Percentiles rank a stretch among this genome's conserved stretches.
Evolutionary conservation across 345 rosid genomes (phyloP).

Genomic region (Arabidopsis arenosa): DNA sequence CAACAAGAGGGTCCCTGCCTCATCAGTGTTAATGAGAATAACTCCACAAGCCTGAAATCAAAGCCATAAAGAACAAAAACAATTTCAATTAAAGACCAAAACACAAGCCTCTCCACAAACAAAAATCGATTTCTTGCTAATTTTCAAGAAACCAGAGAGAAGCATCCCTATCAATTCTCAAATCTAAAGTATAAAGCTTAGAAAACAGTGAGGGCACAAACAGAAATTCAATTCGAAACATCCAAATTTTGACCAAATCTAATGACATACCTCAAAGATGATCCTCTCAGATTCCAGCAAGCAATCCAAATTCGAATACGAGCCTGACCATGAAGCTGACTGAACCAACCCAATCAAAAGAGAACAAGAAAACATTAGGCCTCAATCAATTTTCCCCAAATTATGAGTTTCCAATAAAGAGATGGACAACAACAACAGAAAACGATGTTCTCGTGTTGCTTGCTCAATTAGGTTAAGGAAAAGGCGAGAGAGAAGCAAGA

Average conservation of each 20-base stretch:
- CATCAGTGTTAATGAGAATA: constrained; percentile 81
- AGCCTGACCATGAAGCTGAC: constrained; percentile 57
- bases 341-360: constrained; percentile 40
- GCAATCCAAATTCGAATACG: constrained; percentile 63
- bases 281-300: constrained; percentile 77
- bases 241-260: constrained; percentile 4
- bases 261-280: constrained; percentile 58
- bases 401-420: not conserved
- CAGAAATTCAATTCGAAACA: constrained; percentile 17
- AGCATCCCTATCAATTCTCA: constrained; percentile 6
- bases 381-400: constrained; percentile 11
- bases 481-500: constrained; percentile 27
- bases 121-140: not conserved
- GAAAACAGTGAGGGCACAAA: not conserved
- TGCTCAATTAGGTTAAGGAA: constrained; percentile 8
- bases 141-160: constrained; percentile 12
- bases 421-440: constrained; percentile 9
- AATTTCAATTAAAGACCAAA: constrained; percentile 19
- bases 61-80: constrained; percentile 15
- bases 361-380: constrained; percentile 25
- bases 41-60: constrained; percentile 79
- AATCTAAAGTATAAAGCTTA: not conserved
- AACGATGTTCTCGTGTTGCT: constrained; percentile 9
- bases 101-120: constrained; percentile 13
- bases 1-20: constrained; percentile 81